These are phyloP conservation scores for Mrakia frigida DNA, from an alignment of 768 basidiomycete genomes.

Conservation along the genomic window DNA sequence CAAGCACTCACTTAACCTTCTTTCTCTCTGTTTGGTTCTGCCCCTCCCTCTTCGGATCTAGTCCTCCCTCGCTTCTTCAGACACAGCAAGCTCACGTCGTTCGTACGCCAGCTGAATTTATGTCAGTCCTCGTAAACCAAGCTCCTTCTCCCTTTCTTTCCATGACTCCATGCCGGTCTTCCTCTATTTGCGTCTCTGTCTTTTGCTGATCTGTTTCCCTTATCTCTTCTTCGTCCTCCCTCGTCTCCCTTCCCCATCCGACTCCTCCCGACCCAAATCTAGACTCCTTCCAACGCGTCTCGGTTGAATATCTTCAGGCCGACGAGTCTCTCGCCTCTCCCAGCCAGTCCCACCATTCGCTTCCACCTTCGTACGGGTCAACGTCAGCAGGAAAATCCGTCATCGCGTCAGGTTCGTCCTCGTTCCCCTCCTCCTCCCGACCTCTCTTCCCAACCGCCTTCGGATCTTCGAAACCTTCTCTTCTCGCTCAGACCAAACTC, in stretches of 20 bases:
- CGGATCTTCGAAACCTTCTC: background rate
- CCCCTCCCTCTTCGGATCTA: background rate
- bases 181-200: background rate
- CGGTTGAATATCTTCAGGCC: background rate
- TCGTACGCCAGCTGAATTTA: background rate
- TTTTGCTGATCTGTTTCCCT: background rate
- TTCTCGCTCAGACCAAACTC: background rate
- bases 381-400: background rate
- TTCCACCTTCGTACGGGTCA: background rate
- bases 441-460: background rate
- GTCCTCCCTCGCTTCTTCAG: background rate
- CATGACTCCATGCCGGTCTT: background rate
- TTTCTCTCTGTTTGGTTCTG: background rate
- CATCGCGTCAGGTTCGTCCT: too few relatives aligned
- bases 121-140: too few relatives aligned
- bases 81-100: background rate
- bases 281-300: background rate
- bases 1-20: background rate
- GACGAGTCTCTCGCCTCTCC: too few relatives aligned
- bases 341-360: background rate
- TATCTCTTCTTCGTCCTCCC: too few relatives aligned
- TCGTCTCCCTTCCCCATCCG: background rate
- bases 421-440: too few relatives aligned
- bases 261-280: background rate
- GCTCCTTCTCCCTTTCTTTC: too few relatives aligned